phyloP scores from a whole-genome alignment of 2,329 filamentous ascomycete species.

The Ceratocystis alfenasii region DNA sequence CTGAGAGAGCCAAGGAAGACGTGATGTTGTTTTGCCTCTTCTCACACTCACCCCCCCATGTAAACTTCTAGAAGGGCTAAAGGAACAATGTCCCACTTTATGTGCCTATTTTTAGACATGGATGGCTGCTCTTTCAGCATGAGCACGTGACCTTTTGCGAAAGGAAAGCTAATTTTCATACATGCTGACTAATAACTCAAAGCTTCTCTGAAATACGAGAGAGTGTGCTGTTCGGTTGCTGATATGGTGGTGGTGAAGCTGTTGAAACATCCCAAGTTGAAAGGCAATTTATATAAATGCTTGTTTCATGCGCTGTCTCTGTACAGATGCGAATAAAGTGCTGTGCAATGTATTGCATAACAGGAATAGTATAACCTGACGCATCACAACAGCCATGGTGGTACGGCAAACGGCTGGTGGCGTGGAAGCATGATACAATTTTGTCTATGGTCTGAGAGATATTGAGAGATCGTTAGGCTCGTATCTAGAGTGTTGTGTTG shows the following conservation, averaged over 20 bases:
- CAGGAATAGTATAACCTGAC: neutral
- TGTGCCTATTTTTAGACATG: neutral
- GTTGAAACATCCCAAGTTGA: no score
- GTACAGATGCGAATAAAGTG: neutral
- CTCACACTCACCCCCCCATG: neutral
- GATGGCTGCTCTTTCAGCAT: neutral
- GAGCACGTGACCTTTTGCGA: neutral
- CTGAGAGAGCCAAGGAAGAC: neutral
- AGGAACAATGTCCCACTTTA: neutral
- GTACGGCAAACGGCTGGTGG: neutral
- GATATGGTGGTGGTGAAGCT: no score
- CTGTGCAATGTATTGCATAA: neutral
- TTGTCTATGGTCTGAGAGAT: neutral
- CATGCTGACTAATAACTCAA: neutral
- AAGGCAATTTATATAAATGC: no score
- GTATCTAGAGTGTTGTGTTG: no score
- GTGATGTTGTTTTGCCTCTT: neutral
- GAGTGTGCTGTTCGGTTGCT: no score
- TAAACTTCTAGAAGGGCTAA: neutral
- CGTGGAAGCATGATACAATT: neutral
- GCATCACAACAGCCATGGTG: neutral
- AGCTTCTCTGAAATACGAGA: neutral
- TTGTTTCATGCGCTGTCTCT: neutral
- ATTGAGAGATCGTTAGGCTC: neutral
- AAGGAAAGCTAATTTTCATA: neutral